phyloP scores from a whole-genome alignment of 1,139 yeast species.

The Saccharomycopsis hybrid region DNA sequence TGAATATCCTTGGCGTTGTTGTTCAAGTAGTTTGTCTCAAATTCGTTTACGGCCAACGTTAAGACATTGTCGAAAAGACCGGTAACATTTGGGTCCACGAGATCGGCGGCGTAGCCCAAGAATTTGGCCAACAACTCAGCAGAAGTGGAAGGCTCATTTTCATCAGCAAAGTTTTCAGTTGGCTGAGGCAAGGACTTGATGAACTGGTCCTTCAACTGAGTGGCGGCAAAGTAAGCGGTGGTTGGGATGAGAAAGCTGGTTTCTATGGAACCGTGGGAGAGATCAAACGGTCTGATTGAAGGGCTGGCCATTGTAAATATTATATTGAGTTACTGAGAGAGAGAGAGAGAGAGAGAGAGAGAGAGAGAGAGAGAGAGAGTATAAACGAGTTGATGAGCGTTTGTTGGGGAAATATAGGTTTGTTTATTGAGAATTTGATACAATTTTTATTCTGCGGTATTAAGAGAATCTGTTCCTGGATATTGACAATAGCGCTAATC shows the following conservation, averaged over 20 bases:
- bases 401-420: background rate
- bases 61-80: conserved; percentile 68
- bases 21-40: conserved; percentile 69
- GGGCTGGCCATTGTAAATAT: conserved; percentile 12
- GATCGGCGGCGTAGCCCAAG: conserved; percentile 67
- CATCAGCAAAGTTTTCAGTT: conserved; percentile 80
- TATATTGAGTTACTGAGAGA: background rate
- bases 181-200: conserved; percentile 68
- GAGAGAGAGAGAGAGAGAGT: background rate
- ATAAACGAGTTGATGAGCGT: background rate
- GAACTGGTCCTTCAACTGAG: conserved; percentile 86
- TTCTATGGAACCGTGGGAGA: conserved; percentile 82
- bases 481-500: no score
- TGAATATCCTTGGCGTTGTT: conserved; percentile 70
- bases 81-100: conserved; percentile 42
- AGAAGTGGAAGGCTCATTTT: conserved; percentile 83
- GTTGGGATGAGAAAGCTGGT: conserved; percentile 85
- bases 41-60: conserved; percentile 66
- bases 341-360: background rate
- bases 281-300: conserved; percentile 61
- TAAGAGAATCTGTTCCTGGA: no score
- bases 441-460: background rate
- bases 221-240: conserved; percentile 67
- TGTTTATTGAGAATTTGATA: background rate
- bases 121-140: conserved; percentile 83